These are phyloP conservation scores for Mallotus japonicus DNA, from an alignment of 441 rosid genomes.

Conservation along the genomic window DNA sequence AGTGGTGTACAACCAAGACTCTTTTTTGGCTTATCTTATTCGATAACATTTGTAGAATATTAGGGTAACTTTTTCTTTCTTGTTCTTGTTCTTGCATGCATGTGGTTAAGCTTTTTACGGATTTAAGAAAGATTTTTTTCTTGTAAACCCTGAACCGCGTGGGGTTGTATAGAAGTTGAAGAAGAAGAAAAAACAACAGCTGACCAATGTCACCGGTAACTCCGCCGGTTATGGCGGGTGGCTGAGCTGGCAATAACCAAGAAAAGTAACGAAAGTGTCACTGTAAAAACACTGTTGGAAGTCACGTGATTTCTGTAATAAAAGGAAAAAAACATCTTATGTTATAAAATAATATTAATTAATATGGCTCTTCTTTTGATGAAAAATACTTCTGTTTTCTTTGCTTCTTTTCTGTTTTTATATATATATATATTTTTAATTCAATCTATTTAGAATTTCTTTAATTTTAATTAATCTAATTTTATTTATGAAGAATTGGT, in stretches of 20 bases:
- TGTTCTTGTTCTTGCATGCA: background rate
- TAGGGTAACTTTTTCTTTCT: background rate
- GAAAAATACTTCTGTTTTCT: background rate
- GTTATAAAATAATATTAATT: background rate
- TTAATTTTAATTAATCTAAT: too few relatives aligned
- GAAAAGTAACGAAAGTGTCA: background rate
- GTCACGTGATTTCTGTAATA: slow-evolving; percentile 5
- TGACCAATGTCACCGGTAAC: slow-evolving; percentile 22
- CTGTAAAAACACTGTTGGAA: background rate
- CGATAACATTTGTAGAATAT: too few relatives aligned
- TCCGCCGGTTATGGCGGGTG: slow-evolving; percentile 25
- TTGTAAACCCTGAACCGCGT: background rate
- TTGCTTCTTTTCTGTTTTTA: background rate
- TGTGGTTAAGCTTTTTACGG: background rate
- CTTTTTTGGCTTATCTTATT: background rate
- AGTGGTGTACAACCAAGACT: slow-evolving; percentile 12
- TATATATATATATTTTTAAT: too few relatives aligned
- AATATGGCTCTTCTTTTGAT: slow-evolving; percentile 9
- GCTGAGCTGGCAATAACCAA: background rate
- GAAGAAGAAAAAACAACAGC: background rate
- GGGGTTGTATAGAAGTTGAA: background rate
- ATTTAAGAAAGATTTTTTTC: too few relatives aligned
- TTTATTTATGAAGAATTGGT: too few relatives aligned
- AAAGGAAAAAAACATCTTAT: background rate
- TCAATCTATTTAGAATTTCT: too few relatives aligned